Base-by-base conservation (phyloP, 108 stramenopile species). In the Discostella pseudostelligera region DNA sequence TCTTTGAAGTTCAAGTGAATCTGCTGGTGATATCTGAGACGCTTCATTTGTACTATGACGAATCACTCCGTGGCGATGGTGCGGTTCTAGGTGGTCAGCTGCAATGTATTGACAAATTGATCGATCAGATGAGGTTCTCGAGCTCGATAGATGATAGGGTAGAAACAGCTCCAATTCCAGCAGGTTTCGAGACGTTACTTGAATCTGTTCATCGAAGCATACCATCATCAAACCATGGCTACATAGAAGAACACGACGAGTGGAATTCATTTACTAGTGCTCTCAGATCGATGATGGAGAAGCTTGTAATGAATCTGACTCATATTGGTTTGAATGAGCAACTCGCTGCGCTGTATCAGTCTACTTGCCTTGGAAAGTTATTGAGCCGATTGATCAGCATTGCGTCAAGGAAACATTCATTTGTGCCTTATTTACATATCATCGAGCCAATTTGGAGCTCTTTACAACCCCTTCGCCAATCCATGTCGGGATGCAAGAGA, bases 391-490 rank as follows among this genome's bases (percentile, higher is more conserved):
- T 69, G 8, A 43, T 63, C 9, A 12, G 55, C 54, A 10, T 55
- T 14, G 57, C 44, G 16, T 53, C 76, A 10, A 56, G 22, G 26
- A 25, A 37, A 6, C 26, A 65, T 20, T 16, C 2, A 46, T 70
- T 77, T 55, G 63, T 59, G 28, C 63, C 76, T 20, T 46, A 46
- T 32, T 24, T 58, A n/a, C 68, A 77, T 70, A 68, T 39, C 8
- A 43, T 77, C 29, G 68, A 77, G 39, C 76, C 76, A 39, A 69
- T 54, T 20, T 69, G 76, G 76, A 43, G 25, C 24, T 56, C 68
- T 4, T 39, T 77, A 32, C 68, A 77, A 36, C 21, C 67, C 28
- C 59, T 77, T n/a, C 28, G 69, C 9, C 62, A 57, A 29, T 12
- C 20, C 1, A 45, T 55, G 0, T 19, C 56, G 14, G 56, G 40